phyloP scores from a whole-genome alignment of 2,329 filamentous ascomycete genomes.

The Dothistroma septosporum region DNA sequence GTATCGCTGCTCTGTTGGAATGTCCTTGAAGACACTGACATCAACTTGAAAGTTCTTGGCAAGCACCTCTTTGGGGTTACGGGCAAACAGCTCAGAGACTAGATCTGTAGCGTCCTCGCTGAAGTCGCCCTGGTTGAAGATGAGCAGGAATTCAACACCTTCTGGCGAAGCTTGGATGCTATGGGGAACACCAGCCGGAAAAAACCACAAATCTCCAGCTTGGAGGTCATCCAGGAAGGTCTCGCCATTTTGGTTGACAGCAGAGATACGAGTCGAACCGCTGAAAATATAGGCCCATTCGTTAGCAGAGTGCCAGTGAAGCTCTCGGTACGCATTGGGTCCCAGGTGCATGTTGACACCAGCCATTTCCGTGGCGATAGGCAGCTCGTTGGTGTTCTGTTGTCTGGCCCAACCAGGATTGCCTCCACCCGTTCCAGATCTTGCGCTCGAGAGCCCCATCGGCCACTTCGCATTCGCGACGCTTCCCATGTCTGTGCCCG shows the following conservation, averaged over 20 bases:
- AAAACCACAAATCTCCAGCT: constrained; percentile 52
- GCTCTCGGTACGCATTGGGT: constrained; percentile 32
- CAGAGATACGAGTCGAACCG: constrained; percentile 26
- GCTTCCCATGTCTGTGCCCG: constrained; percentile 37
- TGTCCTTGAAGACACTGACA: constrained; percentile 34
- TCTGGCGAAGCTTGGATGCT: constrained; percentile 42
- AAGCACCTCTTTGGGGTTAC: constrained; percentile 35
- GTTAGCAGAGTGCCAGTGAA: constrained; percentile 33
- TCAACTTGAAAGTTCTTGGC: constrained; percentile 35
- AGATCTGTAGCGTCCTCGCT: constrained; percentile 58
- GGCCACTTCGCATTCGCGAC: constrained; percentile 39
- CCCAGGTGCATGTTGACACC: constrained; percentile 39
- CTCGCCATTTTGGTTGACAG: constrained; percentile 29
- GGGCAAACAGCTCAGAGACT: constrained; percentile 36
- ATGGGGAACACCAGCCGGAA: constrained; percentile 44
- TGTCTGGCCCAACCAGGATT: constrained; percentile 40
- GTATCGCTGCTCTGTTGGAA: constrained; percentile 39
- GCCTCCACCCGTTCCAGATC: constrained; percentile 36
- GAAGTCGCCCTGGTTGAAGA: constrained; percentile 57
- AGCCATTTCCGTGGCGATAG: constrained; percentile 39
- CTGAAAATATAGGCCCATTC: constrained; percentile 33
- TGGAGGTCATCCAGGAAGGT: constrained; percentile 30
- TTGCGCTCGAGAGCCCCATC: constrained; percentile 29
- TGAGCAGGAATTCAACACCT: constrained; percentile 56
- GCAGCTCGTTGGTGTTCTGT: constrained; percentile 38